Evolutionary conservation across 805 yeast genomes (phyloP), one percentile per base, ranked within the genome.

Genomic region (Nakazawaea laoshanensis): DNA sequence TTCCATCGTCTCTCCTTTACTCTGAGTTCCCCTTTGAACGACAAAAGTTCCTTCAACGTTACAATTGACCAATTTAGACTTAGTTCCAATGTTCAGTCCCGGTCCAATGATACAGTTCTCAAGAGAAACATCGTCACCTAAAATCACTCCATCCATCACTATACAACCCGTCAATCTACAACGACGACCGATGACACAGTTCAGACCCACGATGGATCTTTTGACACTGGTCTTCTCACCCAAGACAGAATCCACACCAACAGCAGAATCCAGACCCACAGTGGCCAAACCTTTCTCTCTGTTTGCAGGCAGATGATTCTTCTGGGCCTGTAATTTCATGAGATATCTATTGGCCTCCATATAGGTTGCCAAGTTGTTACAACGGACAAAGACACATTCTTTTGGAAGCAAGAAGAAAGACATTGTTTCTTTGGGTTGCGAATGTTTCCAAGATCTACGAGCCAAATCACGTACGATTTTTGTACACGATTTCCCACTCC

Each of bases 61-160:
- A 64, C 96, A 89, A 45, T 80, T 80, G 10, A 77, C 72, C 41
- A 92, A 67, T 49, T 69, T 75, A 27, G 74, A 63, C 53, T 80
- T 84, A 35, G 65, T 49, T 20, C 74, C 77, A 19, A 92, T 66
- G n/a, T 57, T 59, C 1, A 79, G 88, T 30, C 62, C 59, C 26
- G 64, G 60, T 11, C 97, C 98, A 32, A 92, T 63, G 13, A 89
- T 77, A 58, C 94, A 85, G 59, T 89, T 92, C 53, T 92, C 98
- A 39, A 81, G 53, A 32, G 62, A 70, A 10, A 55, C 78, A 44
- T 84, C 96, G 53, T 89, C 95, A 29, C 74, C 94, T 23, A 92
- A 60, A 1, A 56, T 57, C 15, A 78, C 94, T 32, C 73, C 71
- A 47, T 82, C 81, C 32, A 86, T 61, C 4, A 92, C 49, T 10